Evolutionary conservation across 768 basidiomycete species (phyloP).

Genomic region (Erythrobasidium yunnanense): DNA sequence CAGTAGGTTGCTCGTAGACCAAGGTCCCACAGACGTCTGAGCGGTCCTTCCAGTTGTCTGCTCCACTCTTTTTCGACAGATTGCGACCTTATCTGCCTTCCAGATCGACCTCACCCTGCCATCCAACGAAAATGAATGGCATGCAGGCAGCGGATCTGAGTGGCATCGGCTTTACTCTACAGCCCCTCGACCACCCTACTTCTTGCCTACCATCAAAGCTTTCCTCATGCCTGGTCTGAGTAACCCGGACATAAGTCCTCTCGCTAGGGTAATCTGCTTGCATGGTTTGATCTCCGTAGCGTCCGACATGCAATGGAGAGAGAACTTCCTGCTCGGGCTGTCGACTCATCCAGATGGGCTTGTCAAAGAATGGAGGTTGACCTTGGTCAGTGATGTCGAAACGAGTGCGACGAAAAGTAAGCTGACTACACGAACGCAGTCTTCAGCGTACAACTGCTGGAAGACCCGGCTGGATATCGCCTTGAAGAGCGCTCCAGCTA

Average conservation of each 20-base stretch:
- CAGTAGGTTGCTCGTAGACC: conserved; percentile 32
- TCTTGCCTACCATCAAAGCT: conserved; percentile 37
- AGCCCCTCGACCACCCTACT: conserved; percentile 30
- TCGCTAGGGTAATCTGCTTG: conserved; percentile 32
- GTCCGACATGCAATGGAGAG: conserved; percentile 34
- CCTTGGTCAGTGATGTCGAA: neutral
- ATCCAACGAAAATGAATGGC: conserved; percentile 35
- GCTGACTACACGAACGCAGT: neutral
- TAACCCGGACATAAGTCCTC: conserved; percentile 32
- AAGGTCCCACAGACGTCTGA: no score
- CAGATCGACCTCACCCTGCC: conserved; percentile 36
- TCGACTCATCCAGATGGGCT: conserved; percentile 32
- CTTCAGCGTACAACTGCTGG: conserved; percentile 36
- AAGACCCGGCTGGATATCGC: conserved; percentile 34
- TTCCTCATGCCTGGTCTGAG: conserved; percentile 31
- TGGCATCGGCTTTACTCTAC: conserved; percentile 31
- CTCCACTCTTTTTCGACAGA: conserved; percentile 76
- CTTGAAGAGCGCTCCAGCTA: conserved; percentile 28
- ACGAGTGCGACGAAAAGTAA: neutral
- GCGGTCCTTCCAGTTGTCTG: conserved; percentile 40
- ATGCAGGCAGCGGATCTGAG: conserved; percentile 30
- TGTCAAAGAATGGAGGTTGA: conserved; percentile 32
- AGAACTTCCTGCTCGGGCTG: conserved; percentile 27
- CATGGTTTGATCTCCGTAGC: conserved; percentile 35
- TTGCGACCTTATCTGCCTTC: conserved; percentile 36